Evolutionary conservation across 805 yeast species (phyloP).

Genomic region (Kuraishia borneana): DNA sequence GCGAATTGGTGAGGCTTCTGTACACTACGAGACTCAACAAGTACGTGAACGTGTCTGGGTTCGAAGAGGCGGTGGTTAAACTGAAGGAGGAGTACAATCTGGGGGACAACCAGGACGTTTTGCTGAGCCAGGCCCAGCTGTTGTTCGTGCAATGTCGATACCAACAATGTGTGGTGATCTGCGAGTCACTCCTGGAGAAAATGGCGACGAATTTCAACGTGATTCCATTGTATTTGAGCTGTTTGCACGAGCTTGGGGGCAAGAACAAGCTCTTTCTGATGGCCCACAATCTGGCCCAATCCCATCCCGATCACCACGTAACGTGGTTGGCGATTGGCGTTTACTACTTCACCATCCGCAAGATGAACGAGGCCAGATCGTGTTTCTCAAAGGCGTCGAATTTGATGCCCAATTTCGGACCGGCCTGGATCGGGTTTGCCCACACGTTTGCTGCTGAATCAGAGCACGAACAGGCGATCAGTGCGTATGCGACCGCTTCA

Average conservation of each 20-base stretch:
- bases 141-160: conserved; percentile 69
- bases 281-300: conserved; percentile 80
- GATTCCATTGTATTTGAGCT: conserved; percentile 71
- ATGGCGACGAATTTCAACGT: conserved; percentile 68
- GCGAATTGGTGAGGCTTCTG: conserved; percentile 65
- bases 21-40: conserved; percentile 73
- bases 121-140: conserved; percentile 58
- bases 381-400: conserved; percentile 85
- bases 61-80: conserved; percentile 54
- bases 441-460: conserved; percentile 96
- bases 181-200: conserved; percentile 44
- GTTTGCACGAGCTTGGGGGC: conserved; percentile 76
- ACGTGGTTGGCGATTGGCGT: conserved; percentile 93
- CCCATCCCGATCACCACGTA: conserved; percentile 67
- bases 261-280: conserved; percentile 68
- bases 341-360: conserved; percentile 68
- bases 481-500: conserved; percentile 95
- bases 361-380: conserved; percentile 72
- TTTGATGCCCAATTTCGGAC: conserved; percentile 80
- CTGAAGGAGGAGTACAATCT: conserved; percentile 65
- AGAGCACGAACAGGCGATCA: conserved; percentile 97
- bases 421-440: conserved; percentile 97
- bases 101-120: conserved; percentile 56
- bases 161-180: conserved; percentile 61
- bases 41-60: conserved; percentile 45